These are phyloP conservation scores for Plasmopara viticola DNA, from an alignment of 352 stramenopile genomes.

Conservation along the genomic window DNA sequence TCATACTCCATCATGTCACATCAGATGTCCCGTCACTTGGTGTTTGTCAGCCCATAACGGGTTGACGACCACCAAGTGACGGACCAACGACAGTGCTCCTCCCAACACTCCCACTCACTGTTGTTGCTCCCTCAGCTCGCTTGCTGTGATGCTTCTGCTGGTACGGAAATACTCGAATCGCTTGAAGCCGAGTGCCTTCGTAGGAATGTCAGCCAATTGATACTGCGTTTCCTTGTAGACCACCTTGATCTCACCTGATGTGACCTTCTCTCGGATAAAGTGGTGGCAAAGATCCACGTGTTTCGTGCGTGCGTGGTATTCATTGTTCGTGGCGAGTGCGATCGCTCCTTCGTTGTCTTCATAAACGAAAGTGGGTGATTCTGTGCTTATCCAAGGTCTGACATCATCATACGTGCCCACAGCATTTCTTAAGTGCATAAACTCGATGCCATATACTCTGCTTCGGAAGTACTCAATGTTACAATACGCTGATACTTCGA, in stretches of 20 bases:
- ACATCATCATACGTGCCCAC: neutral
- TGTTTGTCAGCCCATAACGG: too few species aligned
- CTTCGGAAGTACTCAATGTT: neutral
- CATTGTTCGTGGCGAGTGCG: neutral
- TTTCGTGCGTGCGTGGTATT: neutral
- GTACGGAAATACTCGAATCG: too few species aligned
- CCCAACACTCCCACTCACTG: too few species aligned
- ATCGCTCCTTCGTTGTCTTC: neutral
- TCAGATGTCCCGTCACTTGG: too few species aligned
- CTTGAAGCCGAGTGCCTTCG: neutral
- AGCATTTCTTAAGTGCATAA: neutral
- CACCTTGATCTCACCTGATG: neutral
- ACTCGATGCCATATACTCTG: neutral
- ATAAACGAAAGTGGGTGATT: neutral
- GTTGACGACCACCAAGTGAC: too few species aligned
- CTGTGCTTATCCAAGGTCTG: neutral
- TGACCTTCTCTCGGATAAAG: neutral
- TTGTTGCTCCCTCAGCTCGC: too few species aligned
- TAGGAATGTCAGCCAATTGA: neutral
- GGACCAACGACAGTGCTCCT: too few species aligned
- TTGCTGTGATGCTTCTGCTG: too few species aligned
- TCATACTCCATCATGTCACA: too few species aligned
- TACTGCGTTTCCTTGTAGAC: neutral
- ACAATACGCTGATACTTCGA: neutral
- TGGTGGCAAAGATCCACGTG: neutral